Conservation (phyloP, 352 stramenopile species). For the Pythium apleroticum region DNA sequence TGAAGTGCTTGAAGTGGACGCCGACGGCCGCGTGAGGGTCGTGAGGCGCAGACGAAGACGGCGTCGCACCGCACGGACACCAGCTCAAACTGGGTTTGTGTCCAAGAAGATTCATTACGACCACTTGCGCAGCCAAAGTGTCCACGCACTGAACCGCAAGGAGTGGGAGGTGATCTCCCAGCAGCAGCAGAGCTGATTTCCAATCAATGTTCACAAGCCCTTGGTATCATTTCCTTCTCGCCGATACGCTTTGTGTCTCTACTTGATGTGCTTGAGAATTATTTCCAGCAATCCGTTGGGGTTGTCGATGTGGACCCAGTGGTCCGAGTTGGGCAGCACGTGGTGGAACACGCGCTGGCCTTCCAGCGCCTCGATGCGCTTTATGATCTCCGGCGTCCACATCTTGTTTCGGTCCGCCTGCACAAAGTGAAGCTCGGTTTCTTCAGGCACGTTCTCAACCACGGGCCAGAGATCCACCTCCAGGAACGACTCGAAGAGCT, state of each 20-base stretch:
- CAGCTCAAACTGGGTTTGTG: conserved; percentile 49
- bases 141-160: conserved; percentile 52
- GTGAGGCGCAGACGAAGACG: conserved; percentile 30
- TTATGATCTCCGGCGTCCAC: conserved; percentile 58
- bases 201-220: not conserved
- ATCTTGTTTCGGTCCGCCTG: conserved; percentile 73
- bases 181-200: conserved; percentile 3
- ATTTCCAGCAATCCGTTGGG: conserved; percentile 66
- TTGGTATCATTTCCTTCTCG: not conserved
- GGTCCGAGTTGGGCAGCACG: conserved; percentile 68
- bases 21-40: conserved; percentile 40
- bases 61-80: conserved; percentile 24
- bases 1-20: conserved; percentile 43
- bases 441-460: conserved; percentile 35
- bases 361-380: conserved; percentile 43
- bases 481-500: conserved; percentile 72
- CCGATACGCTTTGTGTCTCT: not conserved
- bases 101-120: conserved; percentile 66
- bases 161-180: conserved; percentile 49
- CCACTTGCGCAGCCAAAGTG: conserved; percentile 45
- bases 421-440: conserved; percentile 76
- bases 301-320: conserved; percentile 89
- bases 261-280: conserved; percentile 35
- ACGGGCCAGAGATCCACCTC: conserved; percentile 68
- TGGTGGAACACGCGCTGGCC: conserved; percentile 59